These are phyloP conservation scores for Leccinum ochraceum DNA, from an alignment of 768 basidiomycete genomes.

Conservation along the genomic window DNA sequence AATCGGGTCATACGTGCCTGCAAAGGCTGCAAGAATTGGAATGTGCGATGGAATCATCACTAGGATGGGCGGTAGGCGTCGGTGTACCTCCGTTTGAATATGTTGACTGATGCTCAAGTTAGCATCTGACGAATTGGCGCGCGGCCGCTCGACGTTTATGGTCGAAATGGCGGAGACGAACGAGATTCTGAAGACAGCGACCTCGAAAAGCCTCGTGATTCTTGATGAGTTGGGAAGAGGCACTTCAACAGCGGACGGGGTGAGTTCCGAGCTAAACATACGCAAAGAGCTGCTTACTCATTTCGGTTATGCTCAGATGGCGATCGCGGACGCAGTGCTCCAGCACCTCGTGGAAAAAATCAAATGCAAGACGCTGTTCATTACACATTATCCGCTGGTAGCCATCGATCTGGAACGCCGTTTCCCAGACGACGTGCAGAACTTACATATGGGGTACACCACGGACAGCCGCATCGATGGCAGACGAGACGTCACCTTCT, in stretches of 20 bases:
- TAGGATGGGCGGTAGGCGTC: slow-evolving; percentile 77
- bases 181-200: slow-evolving; percentile 80
- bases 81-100: neutral
- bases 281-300: neutral
- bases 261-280: slow-evolving; percentile 25
- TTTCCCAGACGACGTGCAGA: slow-evolving; percentile 63
- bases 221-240: slow-evolving; percentile 90
- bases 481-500: slow-evolving; percentile 78
- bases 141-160: slow-evolving; percentile 95
- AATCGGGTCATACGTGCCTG: slow-evolving; percentile 93
- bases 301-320: slow-evolving; percentile 53
- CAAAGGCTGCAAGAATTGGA: slow-evolving; percentile 68
- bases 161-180: slow-evolving; percentile 94
- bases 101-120: slow-evolving; percentile 2
- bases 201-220: slow-evolving; percentile 78
- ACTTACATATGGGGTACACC: slow-evolving; percentile 86
- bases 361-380: slow-evolving; percentile 81
- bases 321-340: slow-evolving; percentile 81
- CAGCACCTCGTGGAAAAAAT: slow-evolving; percentile 62
- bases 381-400: slow-evolving; percentile 91
- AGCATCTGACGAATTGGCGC: slow-evolving; percentile 87
- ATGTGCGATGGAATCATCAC: slow-evolving; percentile 84
- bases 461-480: slow-evolving; percentile 72
- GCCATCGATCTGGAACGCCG: slow-evolving; percentile 64
- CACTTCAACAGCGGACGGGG: slow-evolving; percentile 91